Percentiles rank a stretch among this genome's conserved stretches.
phyloP scores from a whole-genome alignment of 305 asterid species.

The Lippia alba region DNA sequence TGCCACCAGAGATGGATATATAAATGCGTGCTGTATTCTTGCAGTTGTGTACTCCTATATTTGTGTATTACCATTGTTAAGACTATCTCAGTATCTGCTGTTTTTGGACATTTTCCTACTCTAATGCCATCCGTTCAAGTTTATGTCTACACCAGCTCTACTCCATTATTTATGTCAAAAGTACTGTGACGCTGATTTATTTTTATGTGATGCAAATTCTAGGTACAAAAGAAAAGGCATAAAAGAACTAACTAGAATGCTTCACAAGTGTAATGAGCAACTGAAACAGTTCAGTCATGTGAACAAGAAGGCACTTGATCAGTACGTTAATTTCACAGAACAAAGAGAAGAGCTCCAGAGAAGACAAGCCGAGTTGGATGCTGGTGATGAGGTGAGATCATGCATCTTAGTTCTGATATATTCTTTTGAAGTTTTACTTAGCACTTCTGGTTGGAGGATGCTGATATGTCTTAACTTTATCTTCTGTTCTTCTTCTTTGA shows the following conservation, averaged over 20 bases:
- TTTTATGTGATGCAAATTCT: slow-evolving; percentile 35
- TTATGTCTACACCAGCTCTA: slow-evolving; percentile 10
- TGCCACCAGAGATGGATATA: slow-evolving; percentile 18
- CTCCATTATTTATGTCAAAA: slow-evolving; percentile 4
- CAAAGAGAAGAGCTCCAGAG: slow-evolving; percentile 95
- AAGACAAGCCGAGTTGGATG: slow-evolving; percentile 95
- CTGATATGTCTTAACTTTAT: slow-evolving; percentile 27
- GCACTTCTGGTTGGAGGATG: neutral
- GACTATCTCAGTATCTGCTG: slow-evolving; percentile 22
- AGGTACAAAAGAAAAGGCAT: slow-evolving; percentile 82
- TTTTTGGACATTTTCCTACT: slow-evolving; percentile 15
- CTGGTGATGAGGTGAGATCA: slow-evolving; percentile 87
- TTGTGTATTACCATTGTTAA: slow-evolving; percentile 8
- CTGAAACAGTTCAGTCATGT: slow-evolving; percentile 96
- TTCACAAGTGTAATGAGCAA: slow-evolving; percentile 94
- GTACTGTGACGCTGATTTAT: slow-evolving; percentile 17
- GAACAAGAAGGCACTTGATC: slow-evolving; percentile 98
- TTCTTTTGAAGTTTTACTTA: slow-evolving; percentile 24
- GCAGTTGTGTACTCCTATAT: neutral
- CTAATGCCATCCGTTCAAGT: neutral
- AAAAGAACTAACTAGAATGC: slow-evolving; percentile 82
- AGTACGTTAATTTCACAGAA: slow-evolving; percentile 95
- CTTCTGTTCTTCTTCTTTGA: slow-evolving; percentile 37
- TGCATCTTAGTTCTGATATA: slow-evolving; percentile 30
- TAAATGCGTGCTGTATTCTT: slow-evolving; percentile 29